Evolutionary conservation across 2,329 filamentous ascomycete species (phyloP).

Genomic region (Colletotrichum tanaceti): DNA sequence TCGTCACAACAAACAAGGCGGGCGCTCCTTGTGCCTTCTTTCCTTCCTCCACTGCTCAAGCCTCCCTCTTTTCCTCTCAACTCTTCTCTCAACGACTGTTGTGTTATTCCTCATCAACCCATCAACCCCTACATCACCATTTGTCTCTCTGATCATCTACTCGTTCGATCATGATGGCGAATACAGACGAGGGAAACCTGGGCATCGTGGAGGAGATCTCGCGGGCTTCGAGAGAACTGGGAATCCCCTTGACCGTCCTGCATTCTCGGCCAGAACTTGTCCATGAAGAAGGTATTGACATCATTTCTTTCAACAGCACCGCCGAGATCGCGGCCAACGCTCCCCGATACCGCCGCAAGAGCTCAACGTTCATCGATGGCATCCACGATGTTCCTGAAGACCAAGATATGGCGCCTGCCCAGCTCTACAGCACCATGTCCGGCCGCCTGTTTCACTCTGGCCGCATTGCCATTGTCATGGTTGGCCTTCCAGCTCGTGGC

Average conservation of each 20-base stretch:
- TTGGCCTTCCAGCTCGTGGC: constrained; percentile 91
- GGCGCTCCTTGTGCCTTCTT: background rate
- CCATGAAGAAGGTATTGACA: constrained; percentile 47
- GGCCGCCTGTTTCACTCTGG: constrained; percentile 97
- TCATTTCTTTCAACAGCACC: constrained; percentile 66
- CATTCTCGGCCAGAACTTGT: constrained; percentile 36
- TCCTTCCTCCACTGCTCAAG: background rate
- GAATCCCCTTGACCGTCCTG: background rate
- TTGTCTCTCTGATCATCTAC: background rate
- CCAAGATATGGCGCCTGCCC: constrained; percentile 86
- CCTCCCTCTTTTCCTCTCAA: background rate
- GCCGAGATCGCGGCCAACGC: constrained; percentile 93
- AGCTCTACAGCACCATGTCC: constrained; percentile 98
- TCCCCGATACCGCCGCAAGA: constrained; percentile 88
- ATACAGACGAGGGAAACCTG: background rate
- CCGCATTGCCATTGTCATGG: constrained; percentile 96
- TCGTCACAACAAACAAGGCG: constrained; percentile 1
- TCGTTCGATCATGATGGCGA: constrained; percentile 4
- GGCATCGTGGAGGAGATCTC: background rate
- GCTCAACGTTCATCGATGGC: constrained; percentile 95
- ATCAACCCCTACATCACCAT: no score
- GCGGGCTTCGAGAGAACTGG: no score
- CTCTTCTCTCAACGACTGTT: background rate
- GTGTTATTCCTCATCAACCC: background rate
- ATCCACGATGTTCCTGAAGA: constrained; percentile 94